These are phyloP conservation scores for Yamadazyma triangularis DNA, from an alignment of 1,139 yeast genomes.

Conservation along the genomic window DNA sequence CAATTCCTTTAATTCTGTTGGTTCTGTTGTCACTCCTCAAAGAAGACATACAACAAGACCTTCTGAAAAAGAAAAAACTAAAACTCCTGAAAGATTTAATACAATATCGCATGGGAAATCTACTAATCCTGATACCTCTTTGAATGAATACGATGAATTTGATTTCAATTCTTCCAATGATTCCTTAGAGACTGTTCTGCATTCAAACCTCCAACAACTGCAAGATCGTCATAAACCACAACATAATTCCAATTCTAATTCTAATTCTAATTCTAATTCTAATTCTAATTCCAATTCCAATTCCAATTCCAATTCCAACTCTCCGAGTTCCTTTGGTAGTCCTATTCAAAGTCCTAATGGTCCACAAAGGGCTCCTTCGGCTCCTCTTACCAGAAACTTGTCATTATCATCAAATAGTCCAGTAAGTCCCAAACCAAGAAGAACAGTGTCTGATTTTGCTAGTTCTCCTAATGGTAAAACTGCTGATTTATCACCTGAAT, in stretches of 20 bases:
- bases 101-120: not conserved
- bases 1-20: not conserved
- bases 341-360: not conserved
- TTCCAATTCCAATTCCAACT: no score
- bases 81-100: not conserved
- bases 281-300: no score
- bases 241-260: no score
- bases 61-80: not conserved
- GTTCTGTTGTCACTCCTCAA: not conserved
- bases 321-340: not conserved
- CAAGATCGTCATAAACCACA: no score
- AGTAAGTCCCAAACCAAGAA: conserved; percentile 5
- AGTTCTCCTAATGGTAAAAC: conserved; percentile 7
- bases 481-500: conserved; percentile 29
- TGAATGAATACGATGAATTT: conserved; percentile 14
- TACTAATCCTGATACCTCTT: not conserved
- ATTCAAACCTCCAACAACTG: conserved; percentile 2
- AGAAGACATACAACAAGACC: not conserved
- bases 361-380: conserved; percentile 14
- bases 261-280: not conserved
- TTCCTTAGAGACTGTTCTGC: conserved; percentile 4
- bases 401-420: conserved; percentile 1
- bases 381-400: conserved; percentile 6
- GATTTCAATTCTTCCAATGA: conserved; percentile 11
- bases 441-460: conserved; percentile 13